Base-by-base conservation (phyloP, 2,329 filamentous ascomycete species). In the Cladophialophora chaetospira region DNA sequence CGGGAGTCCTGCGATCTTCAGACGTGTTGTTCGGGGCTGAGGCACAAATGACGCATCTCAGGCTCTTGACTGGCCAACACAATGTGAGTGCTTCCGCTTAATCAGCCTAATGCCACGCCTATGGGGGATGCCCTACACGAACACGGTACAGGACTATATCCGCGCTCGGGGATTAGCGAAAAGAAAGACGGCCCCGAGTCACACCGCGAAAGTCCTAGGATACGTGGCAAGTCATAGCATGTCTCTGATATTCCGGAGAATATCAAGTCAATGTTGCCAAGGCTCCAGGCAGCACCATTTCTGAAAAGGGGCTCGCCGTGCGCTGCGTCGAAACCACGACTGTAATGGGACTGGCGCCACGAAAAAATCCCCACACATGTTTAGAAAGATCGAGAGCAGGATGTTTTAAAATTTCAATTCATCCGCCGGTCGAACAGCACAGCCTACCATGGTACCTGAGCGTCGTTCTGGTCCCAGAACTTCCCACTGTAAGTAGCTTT, bases 401-500 rank as follows among this genome's bases (percentile, higher is more conserved):
- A 38, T 19, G 21, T 21, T 25, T 43, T 19, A 21, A 43, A 17
- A 43, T 25, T 43, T 43, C 40, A 25, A 44, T 44, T 13, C 15
- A 40, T 40, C 36, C 23, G 23, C 36, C 15, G 13, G 21, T 6
- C 11, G 4, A 10, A 29, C 28, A 17, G 15, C 25, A 10, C 15
- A 23, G 13, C 26, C 44, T 38, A 61, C 58, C 58, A 61, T 23
- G 58, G 58, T 25, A 58, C 10, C 35, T 54, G 58, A 19, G 26
- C 51, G 15, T 55, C 55, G 9, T 42, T 52, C 10, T 61, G 46
- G 31, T 58, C 58, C 54, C 55, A 61, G 29, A 61, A 55, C 58
- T 55, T 57, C 15, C 58, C 58, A 51, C 58, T 52, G 46, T 58
- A 47, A 23, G 38, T 55, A 25, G 44, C 49, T 36, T 60, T 62